Evolutionary conservation across 2,329 filamentous ascomycete species (phyloP), one percentile per base, ranked within the genome.

Genomic region (Cercospora brassicicola): DNA sequence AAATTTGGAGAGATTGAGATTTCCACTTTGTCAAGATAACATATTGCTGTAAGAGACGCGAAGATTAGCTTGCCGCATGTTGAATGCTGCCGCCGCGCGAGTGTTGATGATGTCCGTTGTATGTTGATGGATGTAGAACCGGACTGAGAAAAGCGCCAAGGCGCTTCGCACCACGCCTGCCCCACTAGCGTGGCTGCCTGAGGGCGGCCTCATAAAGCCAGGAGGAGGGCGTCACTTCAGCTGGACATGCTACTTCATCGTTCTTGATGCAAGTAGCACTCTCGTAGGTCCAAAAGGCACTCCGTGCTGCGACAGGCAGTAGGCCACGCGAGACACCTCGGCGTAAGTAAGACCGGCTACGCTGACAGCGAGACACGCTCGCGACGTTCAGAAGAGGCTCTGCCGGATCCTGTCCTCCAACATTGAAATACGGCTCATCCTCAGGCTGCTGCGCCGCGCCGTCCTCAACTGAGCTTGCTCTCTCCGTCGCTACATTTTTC

Each of bases 31-130:
- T 13, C 33, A 36, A 15, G 33, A 36, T 11, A 4, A 36, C 4
- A 4, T 13, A 2, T 36, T 36, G 33, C 11, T 36, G 33, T 36
- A 15, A 5, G 3, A 36, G 11, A 36, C 1, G 11, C 33, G 33
- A 36, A 4, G 4, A 15, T 15, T 15, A 13, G 13, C 33, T 15
- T 36, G 33, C 33, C 13, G 13, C 33, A 36, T 36, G 33, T 36
- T 36, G 33, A 36, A 36, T 36, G 33, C 33, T 4, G 33, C 33
- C 33, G 33, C 33, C 33, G 33, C 11, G 33, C 33, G 33, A 36
- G 33, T 13, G 11, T 36, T 75, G 77, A 81, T 79, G 1, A 75
- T 76, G 28, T 80, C 45, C 20, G 18, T 18, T 51, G 45, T n/a
- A 51, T 13, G n/a, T 13, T 51, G 45, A 51, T 51, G 45, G n/a